Conservation (phyloP, 306 rosid genomes). For the Canavalia ensiformis region DNA sequence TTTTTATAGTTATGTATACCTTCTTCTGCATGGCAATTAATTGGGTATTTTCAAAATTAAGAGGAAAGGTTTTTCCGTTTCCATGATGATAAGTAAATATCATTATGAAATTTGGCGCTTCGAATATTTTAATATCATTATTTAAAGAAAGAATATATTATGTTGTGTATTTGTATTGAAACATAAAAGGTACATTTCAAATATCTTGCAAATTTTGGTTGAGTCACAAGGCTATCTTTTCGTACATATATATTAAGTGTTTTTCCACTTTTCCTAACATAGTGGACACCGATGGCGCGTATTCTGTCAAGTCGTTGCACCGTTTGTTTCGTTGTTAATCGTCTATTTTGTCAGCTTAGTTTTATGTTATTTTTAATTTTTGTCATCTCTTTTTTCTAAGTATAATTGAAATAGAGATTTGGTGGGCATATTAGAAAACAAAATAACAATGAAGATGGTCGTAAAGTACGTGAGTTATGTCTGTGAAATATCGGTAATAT, state of each 20-base stretch:
- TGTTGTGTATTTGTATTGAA: conserved; percentile 1
- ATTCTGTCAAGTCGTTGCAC: neutral
- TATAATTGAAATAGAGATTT: neutral
- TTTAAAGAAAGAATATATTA: neutral
- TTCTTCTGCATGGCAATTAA: neutral
- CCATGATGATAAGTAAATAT: neutral
- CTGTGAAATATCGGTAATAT: neutral
- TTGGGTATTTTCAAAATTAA: neutral
- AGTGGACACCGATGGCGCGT: neutral
- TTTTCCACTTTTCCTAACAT: neutral
- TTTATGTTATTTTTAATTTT: neutral
- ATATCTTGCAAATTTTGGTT: neutral
- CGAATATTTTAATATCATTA: neutral
- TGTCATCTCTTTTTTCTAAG: neutral
- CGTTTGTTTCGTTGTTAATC: neutral
- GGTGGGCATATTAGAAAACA: neutral
- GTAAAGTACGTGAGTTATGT: neutral
- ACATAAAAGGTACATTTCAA: neutral
- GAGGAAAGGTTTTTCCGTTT: neutral
- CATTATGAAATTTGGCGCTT: neutral
- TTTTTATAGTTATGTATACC: too few species aligned
- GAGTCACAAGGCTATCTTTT: neutral
- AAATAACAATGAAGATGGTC: neutral
- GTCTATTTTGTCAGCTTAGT: neutral
- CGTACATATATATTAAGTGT: neutral